Evolutionary conservation across 257 asterid genomes (phyloP), one percentile per base, ranked within the genome.

Genomic region (Cruciata laevipes): DNA sequence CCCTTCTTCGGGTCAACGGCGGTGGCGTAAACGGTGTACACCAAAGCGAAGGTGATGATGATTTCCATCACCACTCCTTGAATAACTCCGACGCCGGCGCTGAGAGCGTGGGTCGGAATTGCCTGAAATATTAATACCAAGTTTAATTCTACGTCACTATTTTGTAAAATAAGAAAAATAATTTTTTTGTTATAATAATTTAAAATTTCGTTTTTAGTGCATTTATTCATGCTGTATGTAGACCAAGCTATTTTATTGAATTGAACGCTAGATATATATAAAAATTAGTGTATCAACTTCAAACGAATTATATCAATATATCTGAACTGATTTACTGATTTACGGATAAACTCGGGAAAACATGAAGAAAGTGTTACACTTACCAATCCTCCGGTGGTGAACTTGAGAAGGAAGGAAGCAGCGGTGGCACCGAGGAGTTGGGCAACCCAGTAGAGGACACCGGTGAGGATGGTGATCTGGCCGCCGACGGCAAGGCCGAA

Each of bases 1-100:
- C 98, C 96, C 85, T 83, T 91, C 90, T 89, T 91, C 0, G 95
- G 96, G 73, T 91, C 98, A 18, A 55, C 95, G 56, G 98, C 98
- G 68, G 96, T 89, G 57, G 98, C 96, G 72, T 80, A 91, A 11
- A 91, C 98, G 8, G 98, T 87, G 87, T 91, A 89, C 17, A 91
- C 98, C 75, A 91, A 75, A 7, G 81, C 96, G 66, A 91, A 91
- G 2, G 98, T 91, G 77, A 80, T 84, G 57, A 91, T 79, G 2
- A 91, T 89, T 69, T 91, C 98, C 86, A 87, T 77, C 21, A 85
- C 90, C 0, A 91, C 85, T 58, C 95, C 98, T 78, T 87, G 69
- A 8, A 76, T 5, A 18, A 84, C 81, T 68, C 95, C 95, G 0
- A 88, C 86, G 0, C 96, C 95, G 2, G 83, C 86, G 0, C 78